phyloP scores from a whole-genome alignment of 192 early-diverging fungal species.

The Obelidium mucronatum region DNA sequence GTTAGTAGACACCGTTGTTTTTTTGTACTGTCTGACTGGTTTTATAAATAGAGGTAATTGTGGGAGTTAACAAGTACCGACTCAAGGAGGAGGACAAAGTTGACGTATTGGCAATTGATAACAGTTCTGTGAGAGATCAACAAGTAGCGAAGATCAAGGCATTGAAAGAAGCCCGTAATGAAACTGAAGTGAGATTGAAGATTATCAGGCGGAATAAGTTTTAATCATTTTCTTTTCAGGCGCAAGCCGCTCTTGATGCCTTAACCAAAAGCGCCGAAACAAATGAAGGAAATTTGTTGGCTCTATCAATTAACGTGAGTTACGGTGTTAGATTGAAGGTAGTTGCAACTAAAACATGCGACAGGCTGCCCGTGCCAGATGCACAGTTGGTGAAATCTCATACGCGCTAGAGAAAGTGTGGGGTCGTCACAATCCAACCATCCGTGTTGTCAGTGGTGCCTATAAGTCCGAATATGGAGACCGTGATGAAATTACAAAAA shows the following conservation, averaged over 20 bases:
- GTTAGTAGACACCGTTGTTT: constrained; percentile 45
- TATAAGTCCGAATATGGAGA: constrained; percentile 84
- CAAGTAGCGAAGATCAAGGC: constrained; percentile 69
- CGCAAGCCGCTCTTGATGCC: constrained; percentile 62
- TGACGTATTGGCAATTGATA: constrained; percentile 85
- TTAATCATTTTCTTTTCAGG: constrained; percentile 36
- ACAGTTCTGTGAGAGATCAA: constrained; percentile 71
- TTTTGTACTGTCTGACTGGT: background rate
- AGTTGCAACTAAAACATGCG: too few relatives aligned
- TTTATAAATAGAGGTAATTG: constrained; percentile 69
- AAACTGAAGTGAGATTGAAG: constrained; percentile 43
- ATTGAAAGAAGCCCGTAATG: constrained; percentile 63
- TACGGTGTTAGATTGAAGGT: too few relatives aligned
- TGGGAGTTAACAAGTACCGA: constrained; percentile 89
- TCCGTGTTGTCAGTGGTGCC: constrained; percentile 84
- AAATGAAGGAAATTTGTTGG: constrained; percentile 77
- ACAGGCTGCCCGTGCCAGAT: constrained; percentile 75
- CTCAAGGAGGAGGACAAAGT: constrained; percentile 63
- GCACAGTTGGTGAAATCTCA: constrained; percentile 89
- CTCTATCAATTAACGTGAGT: constrained; percentile 69
- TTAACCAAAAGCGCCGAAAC: constrained; percentile 73
- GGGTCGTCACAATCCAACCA: constrained; percentile 83
- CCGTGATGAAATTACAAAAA: constrained; percentile 69
- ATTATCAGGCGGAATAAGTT: constrained; percentile 13
- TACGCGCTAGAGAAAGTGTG: constrained; percentile 79